These are phyloP conservation scores for Iberis pinnata DNA, from an alignment of 345 rosid species.

Conservation along the genomic window DNA sequence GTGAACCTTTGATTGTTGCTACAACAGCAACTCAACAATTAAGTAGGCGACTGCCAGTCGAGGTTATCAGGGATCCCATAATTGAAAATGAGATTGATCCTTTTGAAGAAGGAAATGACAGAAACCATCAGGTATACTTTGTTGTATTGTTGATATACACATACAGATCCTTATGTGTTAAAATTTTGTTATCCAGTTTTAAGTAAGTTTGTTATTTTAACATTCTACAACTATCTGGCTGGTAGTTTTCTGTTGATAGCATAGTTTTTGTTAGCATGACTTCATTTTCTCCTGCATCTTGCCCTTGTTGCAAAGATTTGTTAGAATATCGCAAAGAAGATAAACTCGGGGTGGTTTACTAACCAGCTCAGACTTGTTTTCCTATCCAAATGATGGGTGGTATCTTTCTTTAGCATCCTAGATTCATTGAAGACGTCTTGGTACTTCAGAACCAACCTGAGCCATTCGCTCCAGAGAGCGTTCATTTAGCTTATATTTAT, in stretches of 20 bases:
- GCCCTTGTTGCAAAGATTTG: conserved; percentile 5
- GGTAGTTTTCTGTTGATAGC: conserved; percentile 19
- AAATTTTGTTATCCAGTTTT: conserved; percentile 3
- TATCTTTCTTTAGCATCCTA: conserved; percentile 7
- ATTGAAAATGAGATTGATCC: conserved; percentile 75
- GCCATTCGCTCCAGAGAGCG: conserved; percentile 12
- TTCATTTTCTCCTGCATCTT: conserved; percentile 20
- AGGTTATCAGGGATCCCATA: conserved; percentile 83
- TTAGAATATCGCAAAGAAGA: conserved; percentile 10
- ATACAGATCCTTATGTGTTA: conserved; percentile 11
- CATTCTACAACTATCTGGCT: conserved; percentile 11
- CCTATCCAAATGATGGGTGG: conserved; percentile 2
- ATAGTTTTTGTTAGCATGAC: conserved; percentile 10
- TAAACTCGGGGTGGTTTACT: not conserved
- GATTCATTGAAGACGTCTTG: conserved; percentile 5
- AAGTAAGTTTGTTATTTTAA: conserved; percentile 3
- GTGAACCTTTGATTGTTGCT: conserved; percentile 78
- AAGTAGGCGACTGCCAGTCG: conserved; percentile 65
- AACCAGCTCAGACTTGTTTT: not conserved
- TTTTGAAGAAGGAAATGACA: conserved; percentile 73
- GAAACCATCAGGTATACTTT: conserved; percentile 63
- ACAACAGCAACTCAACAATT: conserved; percentile 77
- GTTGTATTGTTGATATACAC: conserved; percentile 4
- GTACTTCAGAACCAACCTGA: conserved; percentile 13
- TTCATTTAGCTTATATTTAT: conserved; percentile 5